Percentiles rank a stretch among this genome's conserved stretches.
Conservation (phyloP, 495 filamentous ascomycete genomes). For the Bacidia gigantensis region DNA sequence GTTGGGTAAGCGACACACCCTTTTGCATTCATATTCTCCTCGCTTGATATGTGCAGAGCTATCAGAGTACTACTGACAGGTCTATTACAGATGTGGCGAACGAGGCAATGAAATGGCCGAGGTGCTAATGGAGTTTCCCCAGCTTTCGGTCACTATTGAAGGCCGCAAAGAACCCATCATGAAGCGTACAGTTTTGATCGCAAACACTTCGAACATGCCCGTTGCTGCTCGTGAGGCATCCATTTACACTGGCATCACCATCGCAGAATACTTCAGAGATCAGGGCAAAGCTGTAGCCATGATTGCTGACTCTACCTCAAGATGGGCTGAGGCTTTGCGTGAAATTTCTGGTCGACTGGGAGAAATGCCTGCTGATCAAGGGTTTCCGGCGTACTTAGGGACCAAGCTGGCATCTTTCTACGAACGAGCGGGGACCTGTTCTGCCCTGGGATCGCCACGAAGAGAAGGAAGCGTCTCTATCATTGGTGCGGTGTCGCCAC, state of each 20-base stretch:
- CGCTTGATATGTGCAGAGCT: background rate
- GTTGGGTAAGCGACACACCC: no score
- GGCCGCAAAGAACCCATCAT: constrained; percentile 97
- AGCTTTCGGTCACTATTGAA: constrained; percentile 74
- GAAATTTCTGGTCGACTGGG: constrained; percentile 97
- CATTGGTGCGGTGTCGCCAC: constrained; percentile 92
- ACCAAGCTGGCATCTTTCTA: constrained; percentile 98
- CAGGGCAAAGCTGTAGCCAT: constrained; percentile 97
- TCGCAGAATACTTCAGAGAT: constrained; percentile 97
- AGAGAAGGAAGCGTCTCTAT: constrained; percentile 89
- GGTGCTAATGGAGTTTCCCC: constrained; percentile 99
- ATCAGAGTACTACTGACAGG: constrained; percentile 19
- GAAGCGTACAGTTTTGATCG: constrained; percentile 97
- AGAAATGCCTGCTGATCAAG: constrained; percentile 99
- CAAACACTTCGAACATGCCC: constrained; percentile 99
- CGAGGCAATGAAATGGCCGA: constrained; percentile 99
- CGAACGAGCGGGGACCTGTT: constrained; percentile 85
- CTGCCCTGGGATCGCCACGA: constrained; percentile 73
- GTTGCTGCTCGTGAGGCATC: constrained; percentile 97
- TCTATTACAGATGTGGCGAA: constrained; percentile 59
- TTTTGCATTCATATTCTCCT: constrained; percentile 1
- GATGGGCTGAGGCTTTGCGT: constrained; percentile 96
- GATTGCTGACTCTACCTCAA: constrained; percentile 98
- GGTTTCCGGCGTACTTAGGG: constrained; percentile 95
- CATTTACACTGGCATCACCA: constrained; percentile 97